A percentile compares a stretch with the other conserved stretches of the same genome.
These are phyloP conservation scores for Durotheca rogersii DNA, from an alignment of 495 filamentous ascomycete genomes.

Conservation along the genomic window DNA sequence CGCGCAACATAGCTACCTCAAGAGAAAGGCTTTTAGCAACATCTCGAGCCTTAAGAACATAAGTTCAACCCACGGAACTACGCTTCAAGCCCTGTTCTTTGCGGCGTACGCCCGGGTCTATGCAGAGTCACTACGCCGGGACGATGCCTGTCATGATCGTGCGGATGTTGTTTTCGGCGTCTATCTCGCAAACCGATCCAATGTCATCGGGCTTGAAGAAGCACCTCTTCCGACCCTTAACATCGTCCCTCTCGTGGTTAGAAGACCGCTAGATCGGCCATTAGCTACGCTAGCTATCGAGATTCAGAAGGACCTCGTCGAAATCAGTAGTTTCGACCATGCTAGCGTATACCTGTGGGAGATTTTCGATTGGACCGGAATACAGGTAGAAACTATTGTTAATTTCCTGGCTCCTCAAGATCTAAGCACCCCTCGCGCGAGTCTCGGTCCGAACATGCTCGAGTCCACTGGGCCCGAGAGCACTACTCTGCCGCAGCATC, in stretches of 20 bases:
- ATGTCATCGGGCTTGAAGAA: conserved; percentile 14
- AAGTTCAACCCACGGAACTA: conserved; percentile 33
- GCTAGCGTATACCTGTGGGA: conserved; percentile 50
- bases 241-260: conserved; percentile 44
- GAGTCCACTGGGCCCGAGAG: conserved; percentile 6
- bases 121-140: conserved; percentile 1
- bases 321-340: conserved; percentile 38
- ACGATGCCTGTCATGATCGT: background rate
- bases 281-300: conserved; percentile 29
- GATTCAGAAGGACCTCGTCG: conserved; percentile 45
- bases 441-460: conserved; percentile 16
- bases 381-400: conserved; percentile 52
- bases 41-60: conserved; percentile 11
- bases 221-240: conserved; percentile 41
- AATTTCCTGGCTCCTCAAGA: conserved; percentile 54
- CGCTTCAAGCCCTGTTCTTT: conserved; percentile 47
- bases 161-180: conserved; percentile 43
- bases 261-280: background rate
- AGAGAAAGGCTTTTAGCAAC: conserved; percentile 20
- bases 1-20: conserved; percentile 12
- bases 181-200: conserved; percentile 47
- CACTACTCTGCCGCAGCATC: background rate
- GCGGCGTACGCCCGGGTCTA: conserved; percentile 41
- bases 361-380: conserved; percentile 49
- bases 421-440: conserved; percentile 7